Evolutionary conservation across 805 yeast genomes (phyloP), one percentile per base, ranked within the genome.

Genomic region (Danielia oregonensis): DNA sequence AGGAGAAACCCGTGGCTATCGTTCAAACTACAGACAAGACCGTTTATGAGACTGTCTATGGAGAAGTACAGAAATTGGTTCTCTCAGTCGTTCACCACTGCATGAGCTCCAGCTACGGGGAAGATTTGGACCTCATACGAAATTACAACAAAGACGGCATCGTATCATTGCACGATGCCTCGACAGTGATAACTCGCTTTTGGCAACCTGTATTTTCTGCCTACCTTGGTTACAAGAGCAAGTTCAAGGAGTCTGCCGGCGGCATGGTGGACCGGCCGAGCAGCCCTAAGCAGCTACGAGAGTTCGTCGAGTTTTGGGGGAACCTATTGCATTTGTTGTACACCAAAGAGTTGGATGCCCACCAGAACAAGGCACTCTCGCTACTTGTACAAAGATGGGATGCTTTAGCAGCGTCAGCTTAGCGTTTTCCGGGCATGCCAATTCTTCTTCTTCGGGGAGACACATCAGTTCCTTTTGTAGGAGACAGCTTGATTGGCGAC

Each of bases 101-200:
- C 10, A 69, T 85, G 74, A 51, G 48, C n/a, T 50, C 59, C 3
- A 77, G 68, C 28, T 84, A 73, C 50, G 86, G 75, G 0, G 77
- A 72, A 3, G 86, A 81, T 29, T 38, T 76, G 10, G 73, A 63
- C 2, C 50, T 78, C 24, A 41, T 79, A 4, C 43, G 49, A 18
- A 78, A 70, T 1, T 82, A 78, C 49, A 56, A 70, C 15, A 59
- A 63, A 8, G 43, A 55, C 11, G 23, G 48, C 2, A 42, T 74
- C 2, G 26, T 24, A 0, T 55, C 61, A 6, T 44, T 82, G n/a
- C 32, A 26, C 2, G 77, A 71, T 36, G 68, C 77, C 15, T 55
- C 72, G 2, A 44, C 55, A 1, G 54, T 61, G 4, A 51, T 84
- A 10, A 56, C 59, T 6, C 52, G 46, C 11, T 43, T 40, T 25